Evolutionary conservation across 1,139 yeast species (phyloP), one percentile per base, ranked within the genome.

Genomic region (Nakaseomyces kungkrabaensis): DNA sequence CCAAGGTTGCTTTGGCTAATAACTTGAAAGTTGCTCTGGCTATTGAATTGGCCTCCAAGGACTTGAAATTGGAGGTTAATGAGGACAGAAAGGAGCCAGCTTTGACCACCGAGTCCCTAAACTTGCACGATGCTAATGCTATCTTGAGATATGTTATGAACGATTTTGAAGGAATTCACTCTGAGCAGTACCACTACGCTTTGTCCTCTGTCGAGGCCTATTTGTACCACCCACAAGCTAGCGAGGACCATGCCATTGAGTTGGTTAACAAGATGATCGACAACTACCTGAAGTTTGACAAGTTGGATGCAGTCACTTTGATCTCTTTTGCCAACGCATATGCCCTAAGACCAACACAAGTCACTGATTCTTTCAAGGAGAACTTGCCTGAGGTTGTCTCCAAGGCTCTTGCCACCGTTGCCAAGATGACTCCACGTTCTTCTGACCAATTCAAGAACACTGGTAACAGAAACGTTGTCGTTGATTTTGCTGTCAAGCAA

Each of bases 121-220:
- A 63, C 44, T 74, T 89, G 57, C 71, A 77, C 54, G 96, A 88
- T 67, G 77, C 94, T 34, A 87, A 89, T 65, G 86, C 97, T 26
- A 84, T 89, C 52, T 89, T 87, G 52, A 80, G 83, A 66, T 87
- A 78, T 61, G 71, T 84, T 53, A 71, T 79, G 46, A 68, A 73
- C 25, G 79, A 76, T 56, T 81, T 75, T 53, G 56, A 63, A 5
- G 62, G 55, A 40, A 50, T 58, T 22, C 49, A 55, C n/a, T 54
- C 53, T 56, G 67, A 78, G 63, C 66, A 78, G 66, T 63, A 64
- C 59, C 50, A 62, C 37, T 56, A 60, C 64, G 58, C 75, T 51
- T 65, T 72, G 54, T 57, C 69, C 48, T 54, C 62, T 41, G 53
- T 71, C 51, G 67, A 64, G 51, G 60, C 62, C 13, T 40, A 56